Evolutionary conservation across 2,329 filamentous ascomycete genomes (phyloP).

Genomic region (Grosmannia huntii): DNA sequence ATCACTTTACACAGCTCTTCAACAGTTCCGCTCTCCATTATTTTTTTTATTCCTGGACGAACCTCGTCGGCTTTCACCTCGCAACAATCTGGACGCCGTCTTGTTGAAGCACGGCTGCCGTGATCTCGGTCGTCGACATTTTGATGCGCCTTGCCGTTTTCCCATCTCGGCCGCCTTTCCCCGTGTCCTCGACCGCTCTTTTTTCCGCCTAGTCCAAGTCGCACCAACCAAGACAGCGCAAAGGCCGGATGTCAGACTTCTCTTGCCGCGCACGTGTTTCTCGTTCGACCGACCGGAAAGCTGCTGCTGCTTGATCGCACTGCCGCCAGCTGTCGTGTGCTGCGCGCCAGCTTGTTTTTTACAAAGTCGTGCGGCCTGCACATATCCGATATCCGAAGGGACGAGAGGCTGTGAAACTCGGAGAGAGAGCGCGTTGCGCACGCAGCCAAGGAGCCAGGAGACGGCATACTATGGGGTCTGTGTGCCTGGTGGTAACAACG

Average conservation of each 20-base stretch:
- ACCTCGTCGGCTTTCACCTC: background rate
- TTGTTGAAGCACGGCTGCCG: background rate
- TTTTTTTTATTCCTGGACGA: background rate
- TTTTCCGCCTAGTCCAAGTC: background rate
- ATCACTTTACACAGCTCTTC: background rate
- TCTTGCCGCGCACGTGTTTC: background rate
- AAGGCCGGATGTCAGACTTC: too few species aligned
- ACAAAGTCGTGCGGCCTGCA: too few species aligned
- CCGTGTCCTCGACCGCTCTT: background rate
- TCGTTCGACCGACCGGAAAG: background rate
- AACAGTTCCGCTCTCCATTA: background rate
- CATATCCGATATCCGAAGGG: too few species aligned
- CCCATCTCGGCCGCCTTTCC: background rate
- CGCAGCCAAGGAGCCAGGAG: background rate
- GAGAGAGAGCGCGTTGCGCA: too few species aligned
- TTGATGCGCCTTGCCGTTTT: too few species aligned
- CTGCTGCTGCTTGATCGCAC: background rate
- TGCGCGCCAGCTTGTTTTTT: too few species aligned
- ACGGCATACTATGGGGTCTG: background rate
- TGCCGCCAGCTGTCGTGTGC: too few species aligned
- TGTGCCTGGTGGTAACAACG: background rate
- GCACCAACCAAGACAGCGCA: background rate
- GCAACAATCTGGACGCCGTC: background rate
- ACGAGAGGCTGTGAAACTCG: too few species aligned
- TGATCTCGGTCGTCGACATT: background rate